Evolutionary conservation across 352 stramenopile genomes (phyloP), one percentile per base, ranked within the genome.

Genomic region (Pythium rishiriense): DNA sequence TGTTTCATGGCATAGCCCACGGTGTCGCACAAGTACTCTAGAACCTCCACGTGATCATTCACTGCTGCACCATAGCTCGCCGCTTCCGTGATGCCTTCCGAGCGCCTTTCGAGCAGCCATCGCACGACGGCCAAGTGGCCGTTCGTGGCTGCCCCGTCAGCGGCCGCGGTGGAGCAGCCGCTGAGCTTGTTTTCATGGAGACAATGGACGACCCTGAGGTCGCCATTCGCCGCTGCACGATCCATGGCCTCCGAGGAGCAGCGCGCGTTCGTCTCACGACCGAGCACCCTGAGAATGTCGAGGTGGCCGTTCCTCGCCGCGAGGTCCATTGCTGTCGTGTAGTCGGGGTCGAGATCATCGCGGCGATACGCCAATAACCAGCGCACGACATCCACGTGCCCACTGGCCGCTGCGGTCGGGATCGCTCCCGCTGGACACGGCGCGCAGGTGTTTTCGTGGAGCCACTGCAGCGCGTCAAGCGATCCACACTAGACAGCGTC

Each of bases 161-260:
- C 22, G 2, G 60, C 60, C 33, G 12, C 25, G 9, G 43, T 49
- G 21, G 50, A 62, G 29, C 41, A 67, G 4, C 29, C 31, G 3
- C 52, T 49, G 24, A 22, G 28, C 11, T 29, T 7, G 25, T 51
- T 22, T 12, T 22, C 31, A 46, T 60, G 48, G n/a, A 66, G 48
- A 45, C 35, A 60, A 17, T 47, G 37, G 25, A 74, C 62, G 11
- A 67, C 53, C 9, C 54, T 35, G 9, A 74, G 46, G 28, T 68
- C 50, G 52, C 62, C 67, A n/a, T 58, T 33, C 17, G 57, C 67
- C 5, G 67, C 61, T 12, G 67, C 67, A 17, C 22, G 46, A 55
- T 70, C 66, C 66, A 73, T 73, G 2, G 48, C 61, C 22, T 62
- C 58, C 19, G 50, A 59, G 12, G 45, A 39, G 28, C 47, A 70